Base-by-base conservation (phyloP, 768 basidiomycete species). In the Trametopsis cervina region DNA sequence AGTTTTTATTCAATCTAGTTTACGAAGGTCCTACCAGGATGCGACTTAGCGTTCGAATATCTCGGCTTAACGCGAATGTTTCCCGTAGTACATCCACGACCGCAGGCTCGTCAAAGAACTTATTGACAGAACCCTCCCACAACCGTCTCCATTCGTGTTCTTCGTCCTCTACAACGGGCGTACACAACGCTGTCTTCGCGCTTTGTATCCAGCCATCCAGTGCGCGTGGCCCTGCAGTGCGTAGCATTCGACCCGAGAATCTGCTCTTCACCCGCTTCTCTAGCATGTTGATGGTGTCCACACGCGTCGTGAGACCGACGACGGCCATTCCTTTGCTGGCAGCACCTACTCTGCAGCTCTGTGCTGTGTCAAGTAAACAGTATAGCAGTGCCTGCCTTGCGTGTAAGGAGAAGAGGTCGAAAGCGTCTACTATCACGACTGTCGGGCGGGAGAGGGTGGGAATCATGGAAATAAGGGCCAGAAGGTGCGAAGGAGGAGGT, bases 261-360 rank as follows among this genome's bases (percentile, higher is more conserved):
- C 96, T 80, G 54, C 92, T 96, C 66, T 98, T 96, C 42, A 99
- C 96, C 38, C 96, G 77, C 64, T 99, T 99, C 64, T 99, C 96
- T 15, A 99, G 72, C 2, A 88, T 67, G 53, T 89, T 86, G 50
- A 97, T 76, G 15, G 90, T 86, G 58, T 98, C 93, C 20, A 94
- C 75, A 7, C 93, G 81, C 25, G 81, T 82, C 1, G 93, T 92
- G 10, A 93, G 65, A 6, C 96, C 96, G 27, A 99, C 70, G 26
- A 99, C 83, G 0, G 85, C 86, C 18, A 96, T 65, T 2, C 92
- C 93, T 52, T 77, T 80, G 56, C 61, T 77, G 11, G 69, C 72
- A 39, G 69, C 64, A 15, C 74, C 74, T 2, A 81, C 75, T 49
- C 83, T 74, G 63, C 89, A 83, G 54, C 85, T 86, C 58, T 99